Conservation (phyloP, 2,329 filamentous ascomycete species). For the Monilinia aucupariae region DNA sequence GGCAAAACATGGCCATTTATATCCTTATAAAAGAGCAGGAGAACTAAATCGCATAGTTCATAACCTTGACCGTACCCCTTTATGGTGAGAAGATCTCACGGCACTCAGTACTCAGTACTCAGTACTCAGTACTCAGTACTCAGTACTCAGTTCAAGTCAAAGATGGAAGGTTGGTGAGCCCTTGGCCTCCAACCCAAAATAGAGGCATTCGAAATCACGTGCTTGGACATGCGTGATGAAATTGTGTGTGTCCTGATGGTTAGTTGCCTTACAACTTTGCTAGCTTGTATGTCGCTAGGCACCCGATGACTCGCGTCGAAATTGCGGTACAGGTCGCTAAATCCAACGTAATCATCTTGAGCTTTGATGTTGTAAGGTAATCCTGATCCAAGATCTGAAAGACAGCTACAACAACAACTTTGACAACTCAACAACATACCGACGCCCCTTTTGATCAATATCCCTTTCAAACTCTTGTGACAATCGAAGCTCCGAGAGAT, state of each 20-base stretch:
- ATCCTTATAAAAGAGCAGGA: background rate
- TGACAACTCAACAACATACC: conserved; percentile 12
- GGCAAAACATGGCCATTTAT: background rate
- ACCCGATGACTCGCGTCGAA: conserved; percentile 18
- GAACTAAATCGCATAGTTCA: background rate
- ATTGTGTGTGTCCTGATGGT: too few species aligned
- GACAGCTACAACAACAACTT: conserved; percentile 13
- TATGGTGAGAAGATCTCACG: background rate
- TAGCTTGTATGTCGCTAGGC: conserved; percentile 10
- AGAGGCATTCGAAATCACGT: too few species aligned
- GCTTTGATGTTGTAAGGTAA: conserved; percentile 16
- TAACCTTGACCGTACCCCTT: background rate
- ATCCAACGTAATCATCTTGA: conserved; percentile 11
- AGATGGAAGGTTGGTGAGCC: too few species aligned
- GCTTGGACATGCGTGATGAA: too few species aligned
- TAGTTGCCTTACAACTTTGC: too few species aligned
- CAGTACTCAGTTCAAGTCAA: too few species aligned
- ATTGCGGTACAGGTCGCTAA: conserved; percentile 3
- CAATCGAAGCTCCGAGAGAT: background rate
- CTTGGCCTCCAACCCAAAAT: too few species aligned
- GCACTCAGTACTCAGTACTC: too few species aligned
- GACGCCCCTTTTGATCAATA: conserved; percentile 5
- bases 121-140: too few species aligned
- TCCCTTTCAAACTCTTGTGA: background rate
- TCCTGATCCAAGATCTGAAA: conserved; percentile 12